Percentiles rank a stretch among this genome's conserved stretches.
Evolutionary conservation across 352 stramenopile genomes (phyloP).

Genomic region (Sclerospora graminicola): DNA sequence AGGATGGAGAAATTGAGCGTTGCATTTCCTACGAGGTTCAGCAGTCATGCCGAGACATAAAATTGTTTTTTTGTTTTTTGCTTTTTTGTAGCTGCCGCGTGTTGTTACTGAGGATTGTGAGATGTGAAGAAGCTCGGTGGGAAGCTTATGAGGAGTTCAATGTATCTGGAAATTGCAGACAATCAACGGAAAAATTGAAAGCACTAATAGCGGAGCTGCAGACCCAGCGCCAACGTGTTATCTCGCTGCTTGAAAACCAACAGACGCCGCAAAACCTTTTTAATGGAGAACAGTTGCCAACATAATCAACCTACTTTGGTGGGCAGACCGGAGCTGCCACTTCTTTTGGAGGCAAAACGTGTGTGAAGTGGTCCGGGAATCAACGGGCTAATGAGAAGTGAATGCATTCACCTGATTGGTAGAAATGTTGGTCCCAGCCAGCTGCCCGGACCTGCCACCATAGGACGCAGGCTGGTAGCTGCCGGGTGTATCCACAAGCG

Average conservation of each 20-base stretch:
- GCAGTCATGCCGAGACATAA: background rate
- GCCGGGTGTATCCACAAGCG: too few relatives aligned
- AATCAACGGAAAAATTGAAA: constrained; percentile 35
- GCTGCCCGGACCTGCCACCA: too few relatives aligned
- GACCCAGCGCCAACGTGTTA: constrained; percentile 34
- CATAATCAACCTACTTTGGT: constrained; percentile 8
- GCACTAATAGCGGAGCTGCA: constrained; percentile 32
- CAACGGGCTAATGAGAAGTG: too few relatives aligned
- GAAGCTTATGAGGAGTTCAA: constrained; percentile 57
- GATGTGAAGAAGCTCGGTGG: constrained; percentile 47
- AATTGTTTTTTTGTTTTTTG: background rate
- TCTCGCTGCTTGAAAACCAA: constrained; percentile 39
- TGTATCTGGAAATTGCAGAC: constrained; percentile 23
- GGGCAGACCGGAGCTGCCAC: constrained; percentile 3
- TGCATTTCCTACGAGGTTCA: too few relatives aligned
- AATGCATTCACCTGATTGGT: too few relatives aligned
- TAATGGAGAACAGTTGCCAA: constrained; percentile 33
- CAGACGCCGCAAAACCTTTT: constrained; percentile 44
- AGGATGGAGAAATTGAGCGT: constrained; percentile 24
- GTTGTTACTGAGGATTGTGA: constrained; percentile 49
- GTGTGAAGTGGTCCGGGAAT: too few relatives aligned
- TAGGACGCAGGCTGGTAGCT: too few relatives aligned
- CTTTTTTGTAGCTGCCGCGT: constrained; percentile 31
- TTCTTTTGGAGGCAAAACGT: constrained; percentile 15
- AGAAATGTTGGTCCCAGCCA: too few relatives aligned